phyloP scores from a whole-genome alignment of 1,139 yeast genomes.

The Protomyces inundatus region DNA sequence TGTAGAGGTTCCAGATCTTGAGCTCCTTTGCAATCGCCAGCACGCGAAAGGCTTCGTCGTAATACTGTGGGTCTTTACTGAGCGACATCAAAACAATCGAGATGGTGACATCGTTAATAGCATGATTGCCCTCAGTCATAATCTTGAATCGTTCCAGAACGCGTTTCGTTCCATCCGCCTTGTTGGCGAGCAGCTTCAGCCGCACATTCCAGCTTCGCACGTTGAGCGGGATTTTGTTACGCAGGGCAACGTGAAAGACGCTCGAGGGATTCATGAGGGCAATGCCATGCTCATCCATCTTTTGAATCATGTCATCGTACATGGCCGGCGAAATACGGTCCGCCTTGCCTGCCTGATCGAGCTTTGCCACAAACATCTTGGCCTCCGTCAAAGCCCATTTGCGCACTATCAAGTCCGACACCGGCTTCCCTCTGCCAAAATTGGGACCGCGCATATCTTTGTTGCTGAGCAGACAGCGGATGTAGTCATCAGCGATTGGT shows the following conservation, averaged over 20 bases:
- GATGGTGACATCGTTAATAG: not conserved
- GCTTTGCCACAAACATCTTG: not conserved
- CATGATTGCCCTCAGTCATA: not conserved
- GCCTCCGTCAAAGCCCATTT: not conserved
- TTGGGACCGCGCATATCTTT: not conserved
- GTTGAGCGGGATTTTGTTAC: not conserved
- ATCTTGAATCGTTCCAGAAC: not conserved
- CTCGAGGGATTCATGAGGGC: not conserved
- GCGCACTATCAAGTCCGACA: not conserved
- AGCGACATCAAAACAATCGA: slow-evolving; percentile 6
- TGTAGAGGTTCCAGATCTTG: slow-evolving; percentile 11
- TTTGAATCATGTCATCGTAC: not conserved
- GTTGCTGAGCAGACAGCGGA: slow-evolving; percentile 4
- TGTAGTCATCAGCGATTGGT: slow-evolving; percentile 14
- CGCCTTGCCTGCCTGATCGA: not conserved
- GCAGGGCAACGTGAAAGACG: slow-evolving; percentile 1
- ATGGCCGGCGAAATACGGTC: not conserved
- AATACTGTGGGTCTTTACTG: not conserved
- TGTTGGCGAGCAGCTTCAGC: slow-evolving; percentile 2
- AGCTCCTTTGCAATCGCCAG: slow-evolving; percentile 7
- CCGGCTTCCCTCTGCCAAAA: not conserved
- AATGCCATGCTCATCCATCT: not conserved
- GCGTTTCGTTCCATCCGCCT: not conserved
- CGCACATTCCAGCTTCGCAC: slow-evolving; percentile 13
- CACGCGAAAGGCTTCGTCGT: not conserved